Base-by-base conservation (phyloP, 768 basidiomycete genomes). In the Auricularia auricula-judae region DNA sequence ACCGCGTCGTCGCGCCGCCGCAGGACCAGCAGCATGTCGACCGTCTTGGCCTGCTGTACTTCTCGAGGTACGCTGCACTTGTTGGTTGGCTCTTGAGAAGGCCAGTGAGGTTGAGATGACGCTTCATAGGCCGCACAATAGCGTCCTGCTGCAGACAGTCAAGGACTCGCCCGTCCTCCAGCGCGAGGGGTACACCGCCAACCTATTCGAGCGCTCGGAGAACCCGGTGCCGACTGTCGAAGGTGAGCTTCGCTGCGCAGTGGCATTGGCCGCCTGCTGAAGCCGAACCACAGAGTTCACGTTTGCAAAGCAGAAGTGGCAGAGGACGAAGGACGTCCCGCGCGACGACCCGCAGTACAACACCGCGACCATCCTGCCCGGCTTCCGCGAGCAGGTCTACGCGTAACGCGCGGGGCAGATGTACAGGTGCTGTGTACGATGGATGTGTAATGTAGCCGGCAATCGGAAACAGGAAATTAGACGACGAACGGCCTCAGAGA, bases 221-320 rank as follows among this genome's bases (percentile, higher is more conserved):
- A 75, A 76, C 61, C 71, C 71, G 8, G 77, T 78, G 0, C 80
- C 80, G 5, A 81, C 79, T 3, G 81, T 81, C 78, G 78, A 79
- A 67, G 74, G 77, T 62, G 43, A 29, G 21, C 3, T 23, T 36
- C 42, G 65, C 11, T 56, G 35, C 16, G 16, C 36, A 21, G n/a
- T 35, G 2, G 54, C 63, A 18, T 14, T 29, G 33, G 29, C 29
- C 29, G 29, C 29, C 29, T 29, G 29, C 29, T 29, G 2, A 29
- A 2, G 3, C 29, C 29, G 65, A 16, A 8, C 4, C 42, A 29
- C 63, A 77, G 81, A 80, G 66, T 82, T 79, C 75, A 79, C 78
- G 21, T 77, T 77, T 66, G 76, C 78, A 21, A 82, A 82, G 71
- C 81, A 82, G 69, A 79, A 76, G 67, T 82, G 81, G 81, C 81